These are phyloP conservation scores for Podaxis carcinomalis DNA, from an alignment of 768 basidiomycete species.

Conservation along the genomic window DNA sequence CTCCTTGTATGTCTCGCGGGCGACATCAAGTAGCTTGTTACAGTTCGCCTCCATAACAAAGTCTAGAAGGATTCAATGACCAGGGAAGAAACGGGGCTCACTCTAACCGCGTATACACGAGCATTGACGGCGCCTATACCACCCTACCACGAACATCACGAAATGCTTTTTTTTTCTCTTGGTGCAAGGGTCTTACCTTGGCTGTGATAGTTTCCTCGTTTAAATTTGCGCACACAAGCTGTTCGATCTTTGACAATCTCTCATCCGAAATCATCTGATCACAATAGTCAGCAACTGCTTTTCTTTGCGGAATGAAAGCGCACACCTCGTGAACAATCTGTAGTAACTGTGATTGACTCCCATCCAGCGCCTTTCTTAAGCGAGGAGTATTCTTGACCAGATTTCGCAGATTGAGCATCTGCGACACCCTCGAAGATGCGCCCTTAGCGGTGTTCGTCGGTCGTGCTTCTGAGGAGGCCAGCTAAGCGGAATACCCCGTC, in stretches of 20 bases:
- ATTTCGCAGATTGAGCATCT: constrained; percentile 77
- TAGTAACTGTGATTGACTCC: constrained; percentile 57
- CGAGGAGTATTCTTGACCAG: constrained; percentile 64
- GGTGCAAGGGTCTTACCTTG: constrained; percentile 42
- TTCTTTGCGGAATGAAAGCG: background rate
- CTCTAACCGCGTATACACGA: constrained; percentile 86
- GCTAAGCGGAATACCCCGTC: constrained; percentile 30
- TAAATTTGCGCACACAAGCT: constrained; percentile 53
- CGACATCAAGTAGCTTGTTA: constrained; percentile 87
- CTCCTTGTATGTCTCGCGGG: constrained; percentile 91
- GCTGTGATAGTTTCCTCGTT: constrained; percentile 65
- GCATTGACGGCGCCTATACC: constrained; percentile 73
- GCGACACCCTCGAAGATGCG: constrained; percentile 64
- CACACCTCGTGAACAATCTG: constrained; percentile 57
- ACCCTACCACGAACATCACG: constrained; percentile 36
- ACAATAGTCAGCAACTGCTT: background rate
- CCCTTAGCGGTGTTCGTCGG: constrained; percentile 51
- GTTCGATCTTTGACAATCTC: constrained; percentile 59
- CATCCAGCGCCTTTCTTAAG: constrained; percentile 57
- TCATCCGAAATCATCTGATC: constrained; percentile 71
- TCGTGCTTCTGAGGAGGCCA: constrained; percentile 60
- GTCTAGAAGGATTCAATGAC: background rate
- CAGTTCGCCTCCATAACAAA: constrained; percentile 52
- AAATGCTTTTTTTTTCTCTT: background rate
- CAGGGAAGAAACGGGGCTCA: constrained; percentile 15